These are phyloP conservation scores for Boletus reticulatus DNA, from an alignment of 768 basidiomycete species.

Conservation along the genomic window DNA sequence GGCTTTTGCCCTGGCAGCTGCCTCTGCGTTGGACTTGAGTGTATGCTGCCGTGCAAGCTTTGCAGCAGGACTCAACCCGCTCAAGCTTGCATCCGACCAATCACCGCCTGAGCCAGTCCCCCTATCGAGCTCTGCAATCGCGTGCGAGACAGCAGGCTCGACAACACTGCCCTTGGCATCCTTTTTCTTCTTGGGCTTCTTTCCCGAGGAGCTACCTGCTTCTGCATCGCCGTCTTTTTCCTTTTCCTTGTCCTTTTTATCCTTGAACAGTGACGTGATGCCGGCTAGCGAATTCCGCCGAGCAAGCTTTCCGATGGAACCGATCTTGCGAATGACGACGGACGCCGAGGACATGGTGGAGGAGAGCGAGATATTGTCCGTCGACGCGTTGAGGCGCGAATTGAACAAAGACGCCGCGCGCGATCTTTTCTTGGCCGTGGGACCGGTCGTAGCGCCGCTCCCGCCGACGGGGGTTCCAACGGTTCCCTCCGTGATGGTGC, in stretches of 20 bases:
- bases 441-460: conserved; percentile 22
- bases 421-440: conserved; percentile 61
- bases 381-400: conserved; percentile 80
- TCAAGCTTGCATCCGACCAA: conserved; percentile 59
- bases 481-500: conserved; percentile 43
- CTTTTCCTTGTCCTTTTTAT: conserved; percentile 53
- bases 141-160: conserved; percentile 74
- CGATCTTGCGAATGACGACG: conserved; percentile 95
- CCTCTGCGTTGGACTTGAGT: conserved; percentile 71
- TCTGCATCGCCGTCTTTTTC: conserved; percentile 35
- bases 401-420: conserved; percentile 82
- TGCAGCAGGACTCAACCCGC: conserved; percentile 86
- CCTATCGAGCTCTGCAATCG: conserved; percentile 81
- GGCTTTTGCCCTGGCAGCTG: conserved; percentile 41
- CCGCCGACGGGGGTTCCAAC: neutral
- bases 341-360: conserved; percentile 94
- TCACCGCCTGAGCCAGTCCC: conserved; percentile 40
- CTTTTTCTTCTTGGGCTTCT: conserved; percentile 52
- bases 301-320: conserved; percentile 86
- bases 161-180: conserved; percentile 63
- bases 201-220: conserved; percentile 31
- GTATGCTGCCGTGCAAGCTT: conserved; percentile 90
- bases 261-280: conserved; percentile 93
- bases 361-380: conserved; percentile 93
- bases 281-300: conserved; percentile 86